Conservation (phyloP, 139 green algal species). For the Asterochloris erici region DNA sequence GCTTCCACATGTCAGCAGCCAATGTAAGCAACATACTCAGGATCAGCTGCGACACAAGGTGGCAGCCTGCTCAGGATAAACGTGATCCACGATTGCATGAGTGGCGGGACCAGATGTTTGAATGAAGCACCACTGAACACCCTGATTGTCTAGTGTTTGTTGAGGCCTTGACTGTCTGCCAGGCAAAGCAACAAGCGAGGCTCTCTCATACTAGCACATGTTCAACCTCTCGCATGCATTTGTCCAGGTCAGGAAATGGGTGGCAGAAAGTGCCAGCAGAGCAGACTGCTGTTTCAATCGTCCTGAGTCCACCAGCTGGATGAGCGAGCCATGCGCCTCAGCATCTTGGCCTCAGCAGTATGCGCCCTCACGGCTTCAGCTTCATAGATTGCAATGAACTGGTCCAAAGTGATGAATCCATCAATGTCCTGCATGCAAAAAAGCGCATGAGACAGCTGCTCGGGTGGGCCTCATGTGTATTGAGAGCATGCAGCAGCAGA, state of each 20-base stretch:
- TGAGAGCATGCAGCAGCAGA: no score
- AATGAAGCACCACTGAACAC: no score
- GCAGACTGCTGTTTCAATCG: no score
- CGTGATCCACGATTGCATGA: slow-evolving; percentile 8
- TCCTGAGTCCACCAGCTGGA: slow-evolving; percentile 3
- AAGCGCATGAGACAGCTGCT: no score
- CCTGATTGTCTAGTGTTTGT: no score
- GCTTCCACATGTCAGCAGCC: slow-evolving; percentile 30
- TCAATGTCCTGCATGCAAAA: background rate
- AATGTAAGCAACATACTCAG: slow-evolving; percentile 20
- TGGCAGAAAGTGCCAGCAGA: no score
- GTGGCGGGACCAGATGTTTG: background rate
- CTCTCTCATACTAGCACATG: no score
- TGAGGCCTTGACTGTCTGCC: no score
- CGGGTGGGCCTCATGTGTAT: no score
- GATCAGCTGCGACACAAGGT: slow-evolving; percentile 33
- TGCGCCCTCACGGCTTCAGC: slow-evolving; percentile 8
- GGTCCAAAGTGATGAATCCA: slow-evolving; percentile 13
- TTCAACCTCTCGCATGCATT: no score
- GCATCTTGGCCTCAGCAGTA: slow-evolving; percentile 7
- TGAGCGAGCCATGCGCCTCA: slow-evolving; percentile 1
- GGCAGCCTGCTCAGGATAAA: slow-evolving; percentile 25
- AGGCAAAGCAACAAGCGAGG: no score
- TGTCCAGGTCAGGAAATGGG: no score
- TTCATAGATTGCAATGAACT: slow-evolving; percentile 14